Percentiles rank a stretch among this genome's conserved stretches.
phyloP scores from a whole-genome alignment of 805 yeast species.

The Lachancea dasiensis region DNA sequence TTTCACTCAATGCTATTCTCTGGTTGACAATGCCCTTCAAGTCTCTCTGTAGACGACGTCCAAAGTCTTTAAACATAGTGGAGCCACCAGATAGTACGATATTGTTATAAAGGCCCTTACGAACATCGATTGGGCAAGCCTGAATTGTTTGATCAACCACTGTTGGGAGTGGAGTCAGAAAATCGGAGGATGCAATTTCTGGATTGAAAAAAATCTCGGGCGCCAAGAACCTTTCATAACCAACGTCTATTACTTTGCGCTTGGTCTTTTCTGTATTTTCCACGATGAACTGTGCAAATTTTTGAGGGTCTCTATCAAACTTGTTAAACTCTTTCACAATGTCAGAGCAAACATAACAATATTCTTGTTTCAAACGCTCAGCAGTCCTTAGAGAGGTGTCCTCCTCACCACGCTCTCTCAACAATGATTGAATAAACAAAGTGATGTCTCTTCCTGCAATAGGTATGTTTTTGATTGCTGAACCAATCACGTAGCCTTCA shows the following conservation, averaged over 20 bases:
- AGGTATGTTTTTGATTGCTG: slow-evolving; percentile 95
- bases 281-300: slow-evolving; percentile 87
- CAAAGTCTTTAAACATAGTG: slow-evolving; percentile 97
- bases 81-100: slow-evolving; percentile 97
- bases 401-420: slow-evolving; percentile 94
- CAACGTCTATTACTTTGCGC: slow-evolving; percentile 76
- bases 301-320: slow-evolving; percentile 89
- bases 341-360: slow-evolving; percentile 96
- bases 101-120: slow-evolving; percentile 92
- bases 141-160: slow-evolving; percentile 95
- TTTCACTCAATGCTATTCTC: slow-evolving; percentile 78
- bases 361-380: slow-evolving; percentile 92
- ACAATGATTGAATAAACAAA: slow-evolving; percentile 80
- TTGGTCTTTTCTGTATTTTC: slow-evolving; percentile 68
- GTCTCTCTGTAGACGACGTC: slow-evolving; percentile 95
- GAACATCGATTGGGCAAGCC: slow-evolving; percentile 93
- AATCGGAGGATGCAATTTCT: slow-evolving; percentile 92
- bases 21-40: slow-evolving; percentile 80
- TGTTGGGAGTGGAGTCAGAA: slow-evolving; percentile 91
- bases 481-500: slow-evolving; percentile 97
- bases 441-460: slow-evolving; percentile 99
- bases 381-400: slow-evolving; percentile 95
- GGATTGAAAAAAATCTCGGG: slow-evolving; percentile 99
- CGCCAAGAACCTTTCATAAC: slow-evolving; percentile 95
- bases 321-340: slow-evolving; percentile 93